Conservation (phyloP, 1,284 basidiomycete genomes). For the Marasmius oreades region DNA sequence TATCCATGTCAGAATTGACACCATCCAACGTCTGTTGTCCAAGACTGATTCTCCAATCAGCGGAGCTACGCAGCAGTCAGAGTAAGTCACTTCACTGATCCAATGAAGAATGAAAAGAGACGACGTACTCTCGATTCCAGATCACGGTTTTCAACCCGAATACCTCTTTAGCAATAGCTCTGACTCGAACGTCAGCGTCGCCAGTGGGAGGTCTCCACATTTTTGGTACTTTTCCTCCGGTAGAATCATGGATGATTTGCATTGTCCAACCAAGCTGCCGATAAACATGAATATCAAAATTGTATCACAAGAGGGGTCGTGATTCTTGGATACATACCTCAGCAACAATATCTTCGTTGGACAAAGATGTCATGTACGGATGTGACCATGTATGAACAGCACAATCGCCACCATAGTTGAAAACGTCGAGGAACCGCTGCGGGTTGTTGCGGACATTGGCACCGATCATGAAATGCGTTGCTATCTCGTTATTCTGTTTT, state of each 20-base stretch:
- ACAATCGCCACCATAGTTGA: constrained; percentile 58
- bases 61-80: constrained; percentile 39
- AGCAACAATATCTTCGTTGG: constrained; percentile 66
- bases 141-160: constrained; percentile 68
- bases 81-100: background rate
- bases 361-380: constrained; percentile 76
- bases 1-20: constrained; percentile 44
- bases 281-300: background rate
- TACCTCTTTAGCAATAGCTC: constrained; percentile 69
- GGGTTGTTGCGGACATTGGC: constrained; percentile 60
- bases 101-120: background rate
- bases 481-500: constrained; percentile 48
- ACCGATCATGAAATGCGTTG: constrained; percentile 86
- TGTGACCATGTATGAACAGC: constrained; percentile 82
- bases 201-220: constrained; percentile 81
- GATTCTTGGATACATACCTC: constrained; percentile 33
- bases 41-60: constrained; percentile 59
- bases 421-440: constrained; percentile 49
- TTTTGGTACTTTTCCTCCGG: constrained; percentile 66
- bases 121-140: constrained; percentile 76
- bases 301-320: background rate
- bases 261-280: constrained; percentile 74
- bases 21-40: constrained; percentile 39
- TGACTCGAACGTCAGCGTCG: constrained; percentile 71
- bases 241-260: constrained; percentile 78